Conservation (phyloP, 2,329 filamentous ascomycete species). For the Cadophora gregata region DNA sequence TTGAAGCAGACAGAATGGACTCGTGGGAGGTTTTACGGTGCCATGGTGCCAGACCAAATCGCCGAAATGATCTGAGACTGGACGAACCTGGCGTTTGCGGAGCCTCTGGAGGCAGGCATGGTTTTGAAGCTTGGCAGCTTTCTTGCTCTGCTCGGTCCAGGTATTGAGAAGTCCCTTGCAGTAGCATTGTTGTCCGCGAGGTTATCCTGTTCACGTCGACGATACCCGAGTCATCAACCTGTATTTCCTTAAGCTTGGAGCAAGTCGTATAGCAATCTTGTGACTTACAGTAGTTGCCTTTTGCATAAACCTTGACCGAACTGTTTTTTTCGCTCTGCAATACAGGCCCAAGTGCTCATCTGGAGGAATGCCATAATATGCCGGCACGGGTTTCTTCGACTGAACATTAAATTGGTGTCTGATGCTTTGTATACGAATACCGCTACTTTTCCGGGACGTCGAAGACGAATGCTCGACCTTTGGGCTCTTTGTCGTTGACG, state of each 20-base stretch:
- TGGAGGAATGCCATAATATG: slow-evolving; percentile 20
- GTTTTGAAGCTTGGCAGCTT: neutral
- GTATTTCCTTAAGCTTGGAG: slow-evolving; percentile 13
- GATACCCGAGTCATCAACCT: slow-evolving; percentile 14
- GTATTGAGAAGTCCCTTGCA: slow-evolving; percentile 36
- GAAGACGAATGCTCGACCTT: slow-evolving; percentile 7
- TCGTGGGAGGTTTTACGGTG: slow-evolving; percentile 41
- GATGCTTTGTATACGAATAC: neutral
- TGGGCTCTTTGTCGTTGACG: neutral
- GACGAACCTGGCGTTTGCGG: slow-evolving; percentile 24
- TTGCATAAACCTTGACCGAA: slow-evolving; percentile 27
- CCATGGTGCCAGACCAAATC: slow-evolving; percentile 44
- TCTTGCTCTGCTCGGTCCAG: slow-evolving; percentile 28
- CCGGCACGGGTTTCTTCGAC: slow-evolving; percentile 23
- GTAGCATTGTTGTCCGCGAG: slow-evolving; percentile 38
- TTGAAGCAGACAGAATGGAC: slow-evolving; percentile 40
- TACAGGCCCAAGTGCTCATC: slow-evolving; percentile 32
- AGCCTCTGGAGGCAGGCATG: neutral
- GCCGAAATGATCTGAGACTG: slow-evolving; percentile 27
- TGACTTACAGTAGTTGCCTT: slow-evolving; percentile 25
- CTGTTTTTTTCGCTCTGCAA: slow-evolving; percentile 36
- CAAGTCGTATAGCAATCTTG: neutral
- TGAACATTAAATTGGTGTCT: slow-evolving; percentile 18
- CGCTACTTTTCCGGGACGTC: slow-evolving; percentile 9
- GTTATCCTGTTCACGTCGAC: neutral